These are phyloP conservation scores for Emergomyces pasteurianus DNA, from an alignment of 2,329 filamentous ascomycete genomes.

Conservation along the genomic window DNA sequence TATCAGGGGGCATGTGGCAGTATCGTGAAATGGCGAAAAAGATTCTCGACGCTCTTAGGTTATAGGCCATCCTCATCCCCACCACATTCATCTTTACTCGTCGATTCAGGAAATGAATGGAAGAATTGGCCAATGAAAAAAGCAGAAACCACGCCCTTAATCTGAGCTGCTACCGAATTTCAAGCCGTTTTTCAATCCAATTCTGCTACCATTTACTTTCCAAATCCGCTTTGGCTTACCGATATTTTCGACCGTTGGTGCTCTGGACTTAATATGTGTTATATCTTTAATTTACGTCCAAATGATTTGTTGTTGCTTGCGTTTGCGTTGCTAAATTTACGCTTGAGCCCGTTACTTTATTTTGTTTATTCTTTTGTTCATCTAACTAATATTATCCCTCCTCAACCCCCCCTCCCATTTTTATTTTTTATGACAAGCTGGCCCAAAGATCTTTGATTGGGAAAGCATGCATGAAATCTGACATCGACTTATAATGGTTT, in stretches of 20 bases:
- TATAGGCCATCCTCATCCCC: constrained; percentile 38
- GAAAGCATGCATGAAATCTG: not conserved
- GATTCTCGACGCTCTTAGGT: constrained; percentile 72
- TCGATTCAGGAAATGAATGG: not conserved
- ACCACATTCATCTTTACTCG: not conserved
- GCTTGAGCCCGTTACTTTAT: not conserved
- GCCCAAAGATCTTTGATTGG: not conserved
- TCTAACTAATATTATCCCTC: not conserved
- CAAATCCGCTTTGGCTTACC: not conserved
- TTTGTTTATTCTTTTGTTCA: not conserved
- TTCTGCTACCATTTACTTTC: not conserved
- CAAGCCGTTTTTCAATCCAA: not conserved
- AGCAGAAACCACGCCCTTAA: too few species aligned
- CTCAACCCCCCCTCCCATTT: not conserved
- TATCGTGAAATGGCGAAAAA: constrained; percentile 98
- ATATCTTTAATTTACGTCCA: not conserved
- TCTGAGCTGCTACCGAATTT: not conserved
- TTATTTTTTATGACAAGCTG: not conserved
- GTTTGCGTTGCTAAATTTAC: not conserved
- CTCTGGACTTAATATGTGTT: not conserved
- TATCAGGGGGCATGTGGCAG: constrained; percentile 92
- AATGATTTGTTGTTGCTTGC: not conserved
- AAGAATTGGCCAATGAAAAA: not conserved
- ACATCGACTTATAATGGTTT: not conserved
- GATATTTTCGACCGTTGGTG: not conserved